phyloP scores from a whole-genome alignment of 176 grass and related monocot species.

The Luzula sylvatica region DNA sequence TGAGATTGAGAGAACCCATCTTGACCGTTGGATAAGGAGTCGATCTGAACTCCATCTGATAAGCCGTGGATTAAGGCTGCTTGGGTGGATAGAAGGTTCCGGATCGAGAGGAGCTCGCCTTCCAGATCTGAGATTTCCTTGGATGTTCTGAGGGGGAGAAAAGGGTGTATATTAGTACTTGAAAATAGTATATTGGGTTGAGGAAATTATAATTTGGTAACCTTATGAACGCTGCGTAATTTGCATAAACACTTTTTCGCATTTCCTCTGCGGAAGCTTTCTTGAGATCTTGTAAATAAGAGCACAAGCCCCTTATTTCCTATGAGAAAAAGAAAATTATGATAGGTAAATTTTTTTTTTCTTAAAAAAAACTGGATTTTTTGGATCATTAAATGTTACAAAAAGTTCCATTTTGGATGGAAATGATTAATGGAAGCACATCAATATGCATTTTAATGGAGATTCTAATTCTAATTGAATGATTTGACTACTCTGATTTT shows the following conservation, averaged over 20 bases:
- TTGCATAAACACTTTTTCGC: slow-evolving; percentile 93
- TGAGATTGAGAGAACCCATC: slow-evolving; percentile 44
- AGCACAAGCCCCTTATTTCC: slow-evolving; percentile 87
- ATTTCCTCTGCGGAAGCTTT: slow-evolving; percentile 99
- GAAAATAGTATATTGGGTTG: slow-evolving; percentile 1
- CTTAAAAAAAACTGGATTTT: not conserved
- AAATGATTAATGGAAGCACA: too few relatives aligned
- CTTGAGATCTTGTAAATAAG: slow-evolving; percentile 94
- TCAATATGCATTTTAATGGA: too few relatives aligned
- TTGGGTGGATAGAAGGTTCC: slow-evolving; percentile 72
- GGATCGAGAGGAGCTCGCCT: slow-evolving; percentile 83
- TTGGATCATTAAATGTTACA: too few relatives aligned
- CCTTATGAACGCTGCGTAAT: slow-evolving; percentile 96
- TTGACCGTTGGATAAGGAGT: slow-evolving; percentile 41
- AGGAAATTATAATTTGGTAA: slow-evolving; percentile 11
- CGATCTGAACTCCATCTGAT: slow-evolving; percentile 73
- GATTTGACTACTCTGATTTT: too few relatives aligned
- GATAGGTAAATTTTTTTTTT: slow-evolving; percentile 24
- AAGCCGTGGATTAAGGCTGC: slow-evolving; percentile 75
- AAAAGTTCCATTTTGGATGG: too few relatives aligned
- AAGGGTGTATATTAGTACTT: not conserved
- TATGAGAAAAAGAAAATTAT: slow-evolving; percentile 33
- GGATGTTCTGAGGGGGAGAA: slow-evolving; percentile 58
- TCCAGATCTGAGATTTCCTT: slow-evolving; percentile 97
- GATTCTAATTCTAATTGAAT: too few relatives aligned